phyloP scores from a whole-genome alignment of 1,284 basidiomycete species.

The Pulveroboletus sp. region DNA sequence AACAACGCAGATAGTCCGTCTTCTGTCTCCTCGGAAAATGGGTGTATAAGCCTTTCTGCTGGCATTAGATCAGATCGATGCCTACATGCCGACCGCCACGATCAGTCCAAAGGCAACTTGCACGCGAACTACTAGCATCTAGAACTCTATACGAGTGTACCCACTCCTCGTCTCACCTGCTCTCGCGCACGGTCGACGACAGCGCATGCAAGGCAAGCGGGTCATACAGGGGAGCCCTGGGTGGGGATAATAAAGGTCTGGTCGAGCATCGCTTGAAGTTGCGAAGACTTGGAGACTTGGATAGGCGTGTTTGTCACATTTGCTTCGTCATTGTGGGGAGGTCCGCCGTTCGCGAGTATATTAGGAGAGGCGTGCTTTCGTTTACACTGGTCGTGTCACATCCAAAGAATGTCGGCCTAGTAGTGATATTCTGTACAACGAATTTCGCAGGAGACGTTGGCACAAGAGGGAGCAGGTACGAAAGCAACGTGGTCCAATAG shows the following conservation, averaged over 20 bases:
- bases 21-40: constrained; percentile 14
- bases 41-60: too few relatives aligned
- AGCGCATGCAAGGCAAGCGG: constrained; percentile 47
- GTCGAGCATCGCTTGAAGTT: constrained; percentile 43
- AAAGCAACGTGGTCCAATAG: constrained; percentile 42
- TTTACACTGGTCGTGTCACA: constrained; percentile 34
- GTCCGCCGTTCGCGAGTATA: constrained; percentile 47
- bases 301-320: constrained; percentile 46
- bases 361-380: constrained; percentile 37
- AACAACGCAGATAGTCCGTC: not conserved
- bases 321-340: constrained; percentile 41
- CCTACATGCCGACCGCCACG: too few relatives aligned
- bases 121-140: too few relatives aligned
- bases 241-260: constrained; percentile 44
- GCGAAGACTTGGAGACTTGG: constrained; percentile 27
- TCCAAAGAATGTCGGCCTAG: constrained; percentile 48
- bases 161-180: too few relatives aligned
- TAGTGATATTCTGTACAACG: constrained; percentile 37
- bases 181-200: constrained; percentile 46
- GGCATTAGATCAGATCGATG: too few relatives aligned
- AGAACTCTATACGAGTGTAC: too few relatives aligned
- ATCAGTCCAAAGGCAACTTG: too few relatives aligned
- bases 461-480: constrained; percentile 46
- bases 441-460: constrained; percentile 38
- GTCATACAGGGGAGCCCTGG: constrained; percentile 44